A percentile compares a stretch with the other conserved stretches of the same genome.
Evolutionary conservation across 1,139 yeast species (phyloP).

Genomic region (Arxiozyma heterogenica): DNA sequence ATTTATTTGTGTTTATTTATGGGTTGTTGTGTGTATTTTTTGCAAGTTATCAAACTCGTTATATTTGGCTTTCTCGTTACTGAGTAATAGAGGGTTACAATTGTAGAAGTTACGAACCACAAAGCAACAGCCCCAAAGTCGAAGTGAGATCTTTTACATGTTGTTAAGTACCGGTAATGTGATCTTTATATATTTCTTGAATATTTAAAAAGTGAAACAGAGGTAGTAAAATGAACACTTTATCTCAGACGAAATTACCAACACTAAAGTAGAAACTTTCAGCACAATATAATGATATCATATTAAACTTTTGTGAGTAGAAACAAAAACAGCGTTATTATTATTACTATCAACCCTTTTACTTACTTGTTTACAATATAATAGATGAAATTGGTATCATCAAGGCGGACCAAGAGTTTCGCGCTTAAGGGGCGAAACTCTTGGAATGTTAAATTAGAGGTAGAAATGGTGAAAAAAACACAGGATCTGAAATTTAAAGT

Average conservation of each 20-base stretch:
- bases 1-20: slow-evolving; percentile 10
- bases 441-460: slow-evolving; percentile 21
- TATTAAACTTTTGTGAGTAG: too few relatives aligned
- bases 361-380: background rate
- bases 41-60: background rate
- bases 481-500: slow-evolving; percentile 46
- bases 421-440: slow-evolving; percentile 20
- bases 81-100: background rate
- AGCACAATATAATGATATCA: background rate
- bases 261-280: background rate
- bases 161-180: too few relatives aligned
- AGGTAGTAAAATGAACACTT: background rate
- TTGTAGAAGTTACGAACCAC: background rate
- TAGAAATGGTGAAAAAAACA: slow-evolving; percentile 26
- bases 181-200: background rate
- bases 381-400: background rate
- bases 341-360: background rate
- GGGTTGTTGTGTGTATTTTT: too few relatives aligned
- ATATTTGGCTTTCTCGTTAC: background rate
- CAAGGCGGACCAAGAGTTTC: slow-evolving; percentile 7
- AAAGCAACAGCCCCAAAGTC: background rate
- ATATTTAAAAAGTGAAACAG: background rate
- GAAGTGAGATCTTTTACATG: background rate
- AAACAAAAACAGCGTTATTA: background rate
- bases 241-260: background rate